A percentile compares a stretch with the other conserved stretches of the same genome.
These are phyloP conservation scores for Boletus hoseneyae DNA, from an alignment of 1,284 basidiomycete genomes.

Conservation along the genomic window DNA sequence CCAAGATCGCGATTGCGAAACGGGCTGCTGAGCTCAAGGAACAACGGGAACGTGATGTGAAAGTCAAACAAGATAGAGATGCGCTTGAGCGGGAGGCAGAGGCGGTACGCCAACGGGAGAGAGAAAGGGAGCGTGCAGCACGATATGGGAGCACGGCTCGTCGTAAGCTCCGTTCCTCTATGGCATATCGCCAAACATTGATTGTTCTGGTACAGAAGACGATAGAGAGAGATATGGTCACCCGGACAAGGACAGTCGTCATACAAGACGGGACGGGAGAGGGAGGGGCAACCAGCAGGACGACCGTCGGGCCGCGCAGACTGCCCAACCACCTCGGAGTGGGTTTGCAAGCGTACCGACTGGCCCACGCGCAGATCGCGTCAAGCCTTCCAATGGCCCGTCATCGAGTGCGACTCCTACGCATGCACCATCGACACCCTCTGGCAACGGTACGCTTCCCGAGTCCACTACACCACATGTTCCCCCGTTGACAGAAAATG, in stretches of 20 bases:
- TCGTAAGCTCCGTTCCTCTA: conserved; percentile 40
- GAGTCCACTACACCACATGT: conserved; percentile 49
- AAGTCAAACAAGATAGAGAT: conserved; percentile 56
- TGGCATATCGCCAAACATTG: conserved; percentile 14
- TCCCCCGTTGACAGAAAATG: conserved; percentile 71
- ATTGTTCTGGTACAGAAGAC: conserved; percentile 46
- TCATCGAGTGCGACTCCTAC: conserved; percentile 29
- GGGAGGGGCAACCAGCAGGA: conserved; percentile 31
- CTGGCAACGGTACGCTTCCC: conserved; percentile 27
- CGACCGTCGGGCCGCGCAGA: conserved; percentile 33
- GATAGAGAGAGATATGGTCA: conserved; percentile 53
- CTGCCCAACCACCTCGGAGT: conserved; percentile 29
- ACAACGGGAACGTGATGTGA: conserved; percentile 62
- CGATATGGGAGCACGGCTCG: conserved; percentile 31
- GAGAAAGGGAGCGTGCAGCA: conserved; percentile 27
- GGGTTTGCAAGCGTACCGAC: conserved; percentile 70
- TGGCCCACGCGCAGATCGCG: conserved; percentile 76
- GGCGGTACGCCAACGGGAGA: conserved; percentile 50
- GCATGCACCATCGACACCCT: conserved; percentile 43
- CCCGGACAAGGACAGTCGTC: conserved; percentile 46
- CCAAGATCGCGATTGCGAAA: conserved; percentile 83
- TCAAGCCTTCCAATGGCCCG: conserved; percentile 37
- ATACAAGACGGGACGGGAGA: conserved; percentile 34
- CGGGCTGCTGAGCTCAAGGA: conserved; percentile 76
- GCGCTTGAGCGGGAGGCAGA: conserved; percentile 74